Percentiles rank a stretch among this genome's conserved stretches.
Evolutionary conservation across 768 basidiomycete genomes (phyloP).

Genomic region (Saitozyma podzolica): DNA sequence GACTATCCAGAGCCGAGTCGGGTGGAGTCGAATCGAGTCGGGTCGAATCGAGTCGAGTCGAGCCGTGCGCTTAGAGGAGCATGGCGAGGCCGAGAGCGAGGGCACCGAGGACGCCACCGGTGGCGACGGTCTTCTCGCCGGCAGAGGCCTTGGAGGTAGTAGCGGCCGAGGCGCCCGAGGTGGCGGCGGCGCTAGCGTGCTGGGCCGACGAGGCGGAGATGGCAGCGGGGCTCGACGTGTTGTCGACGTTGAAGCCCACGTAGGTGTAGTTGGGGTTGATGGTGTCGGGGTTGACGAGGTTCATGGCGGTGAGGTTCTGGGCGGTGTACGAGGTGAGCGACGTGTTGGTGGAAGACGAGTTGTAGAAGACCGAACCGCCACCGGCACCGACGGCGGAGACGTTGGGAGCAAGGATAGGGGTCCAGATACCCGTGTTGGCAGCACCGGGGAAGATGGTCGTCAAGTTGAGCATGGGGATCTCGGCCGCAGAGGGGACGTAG

Average conservation of each 20-base stretch:
- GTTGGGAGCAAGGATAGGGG: conserved; percentile 59
- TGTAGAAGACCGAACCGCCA: conserved; percentile 54
- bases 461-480: conserved; percentile 46
- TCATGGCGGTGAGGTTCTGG: conserved; percentile 15
- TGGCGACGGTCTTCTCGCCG: not conserved
- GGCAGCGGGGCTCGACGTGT: not conserved
- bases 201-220: not conserved
- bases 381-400: conserved; percentile 55
- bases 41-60: too few relatives aligned
- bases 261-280: conserved; percentile 21
- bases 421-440: conserved; percentile 50
- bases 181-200: not conserved
- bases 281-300: conserved; percentile 14
- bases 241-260: not conserved
- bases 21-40: too few relatives aligned
- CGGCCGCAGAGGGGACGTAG: not conserved
- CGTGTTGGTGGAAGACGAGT: conserved; percentile 1
- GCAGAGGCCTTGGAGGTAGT: not conserved
- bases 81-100: too few relatives aligned
- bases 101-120: not conserved
- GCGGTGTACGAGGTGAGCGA: conserved; percentile 2
- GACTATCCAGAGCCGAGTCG: too few relatives aligned
- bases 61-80: too few relatives aligned
- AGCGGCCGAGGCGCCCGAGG: not conserved
- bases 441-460: conserved; percentile 56